Evolutionary conservation across 352 stramenopile species (phyloP).

Genomic region (Sclerospora graminicola): DNA sequence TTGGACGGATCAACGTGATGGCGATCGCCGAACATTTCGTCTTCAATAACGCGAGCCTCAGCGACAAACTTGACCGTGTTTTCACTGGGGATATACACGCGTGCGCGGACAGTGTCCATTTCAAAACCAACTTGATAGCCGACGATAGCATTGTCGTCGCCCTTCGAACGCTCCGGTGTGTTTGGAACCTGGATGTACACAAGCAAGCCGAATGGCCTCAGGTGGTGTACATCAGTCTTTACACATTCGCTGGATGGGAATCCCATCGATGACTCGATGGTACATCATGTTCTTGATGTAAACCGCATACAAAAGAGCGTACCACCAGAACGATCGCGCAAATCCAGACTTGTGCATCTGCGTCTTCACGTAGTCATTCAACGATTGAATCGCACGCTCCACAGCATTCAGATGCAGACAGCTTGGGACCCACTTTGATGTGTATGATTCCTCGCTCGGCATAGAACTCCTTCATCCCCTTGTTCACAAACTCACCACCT

Average conservation of each 20-base stretch:
- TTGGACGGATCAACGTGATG: neutral
- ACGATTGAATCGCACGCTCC: slow-evolving; percentile 1
- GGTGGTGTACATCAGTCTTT: slow-evolving; percentile 3
- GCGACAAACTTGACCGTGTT: slow-evolving; percentile 1
- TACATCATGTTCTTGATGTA: slow-evolving; percentile 3
- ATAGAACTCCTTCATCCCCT: neutral
- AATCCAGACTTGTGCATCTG: slow-evolving; percentile 3
- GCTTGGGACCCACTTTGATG: slow-evolving; percentile 3
- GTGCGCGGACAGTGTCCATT: slow-evolving; percentile 1
- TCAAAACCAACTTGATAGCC: slow-evolving; percentile 1
- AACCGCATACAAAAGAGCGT: slow-evolving; percentile 2
- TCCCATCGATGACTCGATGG: neutral
- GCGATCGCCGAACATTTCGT: neutral
- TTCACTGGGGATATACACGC: slow-evolving; percentile 3
- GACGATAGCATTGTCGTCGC: slow-evolving; percentile 1
- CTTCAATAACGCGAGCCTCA: slow-evolving; percentile 1
- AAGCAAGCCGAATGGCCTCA: slow-evolving; percentile 4
- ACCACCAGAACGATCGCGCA: slow-evolving; percentile 2
- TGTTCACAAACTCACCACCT: neutral
- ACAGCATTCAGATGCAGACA: slow-evolving; percentile 1
- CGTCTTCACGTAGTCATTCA: slow-evolving; percentile 2
- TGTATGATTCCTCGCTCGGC: neutral
- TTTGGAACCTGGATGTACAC: neutral
- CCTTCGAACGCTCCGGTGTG: neutral
- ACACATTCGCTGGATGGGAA: slow-evolving; percentile 2